Percentiles rank a stretch among this genome's conserved stretches.
phyloP scores from a whole-genome alignment of 768 basidiomycete genomes.

The Tulasnella calospora region DNA sequence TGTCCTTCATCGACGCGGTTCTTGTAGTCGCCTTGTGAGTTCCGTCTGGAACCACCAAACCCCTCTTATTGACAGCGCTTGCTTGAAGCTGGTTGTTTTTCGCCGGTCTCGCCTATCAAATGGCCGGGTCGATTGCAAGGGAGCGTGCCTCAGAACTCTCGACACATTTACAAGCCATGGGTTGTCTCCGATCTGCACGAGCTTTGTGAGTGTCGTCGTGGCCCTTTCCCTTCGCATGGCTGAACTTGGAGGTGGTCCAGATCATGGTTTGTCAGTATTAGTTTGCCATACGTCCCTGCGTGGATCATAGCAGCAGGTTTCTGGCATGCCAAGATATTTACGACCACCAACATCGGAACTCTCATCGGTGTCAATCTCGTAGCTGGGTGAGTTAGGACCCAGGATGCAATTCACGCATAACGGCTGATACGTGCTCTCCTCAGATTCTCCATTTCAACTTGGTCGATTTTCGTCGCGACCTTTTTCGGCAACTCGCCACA shows the following conservation, averaged over 20 bases:
- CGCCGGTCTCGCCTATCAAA: slow-evolving; percentile 70
- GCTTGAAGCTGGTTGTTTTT: slow-evolving; percentile 57
- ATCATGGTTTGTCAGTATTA: slow-evolving; percentile 64
- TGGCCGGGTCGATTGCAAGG: slow-evolving; percentile 62
- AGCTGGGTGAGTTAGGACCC: slow-evolving; percentile 35
- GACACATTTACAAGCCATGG: slow-evolving; percentile 75
- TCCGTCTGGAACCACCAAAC: not conserved
- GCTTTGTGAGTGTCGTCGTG: slow-evolving; percentile 44
- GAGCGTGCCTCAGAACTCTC: slow-evolving; percentile 65
- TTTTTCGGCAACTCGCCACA: slow-evolving; percentile 71
- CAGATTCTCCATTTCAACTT: slow-evolving; percentile 62
- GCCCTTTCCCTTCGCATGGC: slow-evolving; percentile 15
- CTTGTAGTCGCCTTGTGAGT: slow-evolving; percentile 64
- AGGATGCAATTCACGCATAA: not conserved
- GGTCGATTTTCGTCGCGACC: slow-evolving; percentile 64
- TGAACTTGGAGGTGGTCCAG: slow-evolving; percentile 29
- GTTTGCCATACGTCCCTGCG: slow-evolving; percentile 64
- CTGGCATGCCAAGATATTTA: slow-evolving; percentile 67
- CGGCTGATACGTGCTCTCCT: not conserved
- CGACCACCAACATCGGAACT: slow-evolving; percentile 52
- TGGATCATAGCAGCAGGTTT: slow-evolving; percentile 64
- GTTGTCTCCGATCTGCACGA: slow-evolving; percentile 63
- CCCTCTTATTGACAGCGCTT: not conserved
- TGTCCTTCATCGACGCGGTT: slow-evolving; percentile 34
- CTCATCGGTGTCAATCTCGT: slow-evolving; percentile 62